phyloP scores from a whole-genome alignment of 305 asterid species.

The Withania somnifera region DNA sequence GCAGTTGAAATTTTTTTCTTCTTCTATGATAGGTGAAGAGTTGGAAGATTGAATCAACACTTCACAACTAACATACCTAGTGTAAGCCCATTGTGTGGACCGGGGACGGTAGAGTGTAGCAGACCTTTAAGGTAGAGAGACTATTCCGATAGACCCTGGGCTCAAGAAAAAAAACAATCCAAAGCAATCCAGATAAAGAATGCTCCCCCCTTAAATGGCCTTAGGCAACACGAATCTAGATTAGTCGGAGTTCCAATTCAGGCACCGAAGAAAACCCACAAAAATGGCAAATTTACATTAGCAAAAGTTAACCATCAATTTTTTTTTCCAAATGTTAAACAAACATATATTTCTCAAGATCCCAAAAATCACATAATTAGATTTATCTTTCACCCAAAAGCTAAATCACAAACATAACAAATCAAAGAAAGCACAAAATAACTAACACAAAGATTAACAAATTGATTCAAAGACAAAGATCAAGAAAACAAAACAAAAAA shows the following conservation, averaged over 20 bases:
- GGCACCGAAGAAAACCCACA: constrained; percentile 9
- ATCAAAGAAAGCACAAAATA: background rate
- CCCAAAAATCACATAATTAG: background rate
- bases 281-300: constrained; percentile 11
- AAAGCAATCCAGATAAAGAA: too few species aligned
- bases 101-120: too few species aligned
- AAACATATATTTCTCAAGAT: background rate
- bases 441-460: background rate
- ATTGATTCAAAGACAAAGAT: background rate
- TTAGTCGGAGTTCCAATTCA: background rate
- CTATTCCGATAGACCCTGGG: too few species aligned
- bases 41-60: background rate
- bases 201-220: background rate
- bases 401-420: background rate
- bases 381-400: background rate
- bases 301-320: background rate
- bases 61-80: background rate
- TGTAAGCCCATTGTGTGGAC: too few species aligned
- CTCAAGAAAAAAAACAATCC: too few species aligned
- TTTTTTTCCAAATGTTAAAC: background rate
- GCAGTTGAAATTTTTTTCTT: background rate
- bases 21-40: background rate
- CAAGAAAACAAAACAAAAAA: background rate
- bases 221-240: background rate
- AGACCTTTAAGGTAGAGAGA: too few species aligned